phyloP scores from a whole-genome alignment of 1,139 yeast species.

The Candida tropicalis region DNA sequence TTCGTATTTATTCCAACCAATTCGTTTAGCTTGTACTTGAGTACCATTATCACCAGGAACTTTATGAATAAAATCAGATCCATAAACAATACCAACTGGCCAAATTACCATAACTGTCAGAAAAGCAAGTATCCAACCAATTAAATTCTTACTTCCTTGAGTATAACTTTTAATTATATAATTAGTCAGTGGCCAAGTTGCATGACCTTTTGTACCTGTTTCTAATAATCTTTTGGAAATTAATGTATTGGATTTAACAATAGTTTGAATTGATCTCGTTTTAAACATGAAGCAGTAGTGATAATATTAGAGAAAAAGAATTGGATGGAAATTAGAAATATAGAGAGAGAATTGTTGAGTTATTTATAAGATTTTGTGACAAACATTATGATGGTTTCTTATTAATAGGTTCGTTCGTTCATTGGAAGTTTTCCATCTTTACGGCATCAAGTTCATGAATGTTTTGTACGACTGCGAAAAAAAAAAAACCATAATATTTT shows the following conservation, averaged over 20 bases:
- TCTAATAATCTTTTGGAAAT: conserved; percentile 11
- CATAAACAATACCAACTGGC: conserved; percentile 12
- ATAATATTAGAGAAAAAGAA: no score
- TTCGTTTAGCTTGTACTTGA: conserved; percentile 13
- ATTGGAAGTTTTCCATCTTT: no score
- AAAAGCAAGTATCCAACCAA: conserved; percentile 16
- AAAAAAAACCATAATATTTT: not conserved
- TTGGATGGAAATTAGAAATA: no score
- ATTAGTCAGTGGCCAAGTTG: conserved; percentile 15
- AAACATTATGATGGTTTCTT: no score
- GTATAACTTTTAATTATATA: conserved; percentile 5
- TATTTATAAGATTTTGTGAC: no score
- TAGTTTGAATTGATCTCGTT: no score
- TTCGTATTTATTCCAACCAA: conserved; percentile 11
- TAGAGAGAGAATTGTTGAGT: no score
- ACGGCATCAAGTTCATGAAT: no score
- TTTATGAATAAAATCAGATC: conserved; percentile 11
- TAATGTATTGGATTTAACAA: no score
- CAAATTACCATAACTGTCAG: conserved; percentile 12
- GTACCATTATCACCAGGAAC: conserved; percentile 17
- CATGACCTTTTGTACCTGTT: conserved; percentile 11
- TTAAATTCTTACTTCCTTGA: conserved; percentile 10
- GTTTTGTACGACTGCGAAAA: not conserved
- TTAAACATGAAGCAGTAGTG: no score
- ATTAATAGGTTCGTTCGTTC: no score